Percentiles rank a stretch among this genome's conserved stretches.
These are phyloP conservation scores for Hamigera avellanea DNA, from an alignment of 495 filamentous ascomycete genomes.

Conservation along the genomic window DNA sequence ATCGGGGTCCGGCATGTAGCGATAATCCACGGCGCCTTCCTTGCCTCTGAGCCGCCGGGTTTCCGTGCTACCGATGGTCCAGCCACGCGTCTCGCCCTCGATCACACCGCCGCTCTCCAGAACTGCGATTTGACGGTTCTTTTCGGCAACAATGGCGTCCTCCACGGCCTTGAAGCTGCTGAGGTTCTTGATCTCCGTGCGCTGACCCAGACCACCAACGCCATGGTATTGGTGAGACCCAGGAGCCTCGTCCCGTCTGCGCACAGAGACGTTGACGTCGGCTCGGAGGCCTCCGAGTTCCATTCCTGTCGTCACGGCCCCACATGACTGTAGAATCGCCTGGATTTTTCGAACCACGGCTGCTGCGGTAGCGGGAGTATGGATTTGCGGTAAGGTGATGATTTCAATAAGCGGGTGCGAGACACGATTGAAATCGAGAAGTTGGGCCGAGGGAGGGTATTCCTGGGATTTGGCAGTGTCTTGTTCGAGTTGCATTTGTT, in stretches of 20 bases:
- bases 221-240: constrained; percentile 41
- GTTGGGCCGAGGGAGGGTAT: constrained; percentile 56
- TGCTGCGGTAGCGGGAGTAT: constrained; percentile 72
- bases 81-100: constrained; percentile 84
- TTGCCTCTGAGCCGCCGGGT: constrained; percentile 73
- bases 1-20: constrained; percentile 98
- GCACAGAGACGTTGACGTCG: constrained; percentile 91
- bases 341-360: constrained; percentile 85
- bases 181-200: constrained; percentile 97
- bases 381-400: constrained; percentile 81
- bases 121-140: constrained; percentile 72
- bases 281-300: constrained; percentile 82
- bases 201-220: constrained; percentile 56
- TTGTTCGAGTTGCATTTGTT: constrained; percentile 93
- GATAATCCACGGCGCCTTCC: constrained; percentile 93
- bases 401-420: constrained; percentile 88
- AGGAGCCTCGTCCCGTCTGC: constrained; percentile 34
- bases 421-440: constrained; percentile 90
- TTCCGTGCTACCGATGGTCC: constrained; percentile 70
- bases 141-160: constrained; percentile 84
- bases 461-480: constrained; percentile 92
- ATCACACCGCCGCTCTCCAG: constrained; percentile 69
- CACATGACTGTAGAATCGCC: constrained; percentile 62
- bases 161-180: constrained; percentile 91
- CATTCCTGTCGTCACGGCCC: constrained; percentile 82